Percentiles rank a stretch among this genome's conserved stretches.
Conservation (phyloP, 2,329 filamentous ascomycete species). For the Curvularia hawaiiensis region DNA sequence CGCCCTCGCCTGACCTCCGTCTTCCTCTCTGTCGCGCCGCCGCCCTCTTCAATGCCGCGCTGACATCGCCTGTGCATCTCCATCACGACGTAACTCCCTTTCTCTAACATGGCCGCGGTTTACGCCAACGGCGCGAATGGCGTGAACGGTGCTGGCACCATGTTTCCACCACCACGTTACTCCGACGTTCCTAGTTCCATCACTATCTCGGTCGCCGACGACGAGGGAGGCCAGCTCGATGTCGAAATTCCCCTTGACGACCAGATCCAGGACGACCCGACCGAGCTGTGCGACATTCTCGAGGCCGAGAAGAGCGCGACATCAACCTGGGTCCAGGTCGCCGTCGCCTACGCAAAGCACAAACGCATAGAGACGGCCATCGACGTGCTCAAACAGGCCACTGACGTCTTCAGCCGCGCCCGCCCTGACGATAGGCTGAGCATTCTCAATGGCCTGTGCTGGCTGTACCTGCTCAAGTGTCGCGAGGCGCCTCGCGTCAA, state of each 20-base stretch:
- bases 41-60: conserved; percentile 27
- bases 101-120: conserved; percentile 55
- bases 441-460: conserved; percentile 83
- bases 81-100: conserved; percentile 4
- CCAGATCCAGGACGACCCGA: conserved; percentile 83
- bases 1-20: conserved; percentile 11
- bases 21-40: conserved; percentile 16
- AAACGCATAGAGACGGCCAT: conserved; percentile 85
- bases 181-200: conserved; percentile 67
- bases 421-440: conserved; percentile 83
- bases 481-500: conserved; percentile 74
- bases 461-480: conserved; percentile 90
- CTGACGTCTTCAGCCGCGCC: conserved; percentile 70
- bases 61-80: conserved; percentile 15
- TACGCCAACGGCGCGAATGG: conserved; percentile 57
- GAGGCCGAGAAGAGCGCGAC: conserved; percentile 93
- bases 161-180: conserved; percentile 56
- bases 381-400: conserved; percentile 72
- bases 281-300: conserved; percentile 90
- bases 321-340: conserved; percentile 97
- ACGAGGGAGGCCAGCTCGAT: conserved; percentile 67
- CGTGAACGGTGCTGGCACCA: conserved; percentile 52
- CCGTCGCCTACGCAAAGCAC: conserved; percentile 95
- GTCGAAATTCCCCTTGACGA: conserved; percentile 95
- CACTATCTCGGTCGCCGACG: conserved; percentile 66